phyloP scores from a whole-genome alignment of 2,329 filamentous ascomycete genomes.

The Aspergillus quadricinctus region DNA sequence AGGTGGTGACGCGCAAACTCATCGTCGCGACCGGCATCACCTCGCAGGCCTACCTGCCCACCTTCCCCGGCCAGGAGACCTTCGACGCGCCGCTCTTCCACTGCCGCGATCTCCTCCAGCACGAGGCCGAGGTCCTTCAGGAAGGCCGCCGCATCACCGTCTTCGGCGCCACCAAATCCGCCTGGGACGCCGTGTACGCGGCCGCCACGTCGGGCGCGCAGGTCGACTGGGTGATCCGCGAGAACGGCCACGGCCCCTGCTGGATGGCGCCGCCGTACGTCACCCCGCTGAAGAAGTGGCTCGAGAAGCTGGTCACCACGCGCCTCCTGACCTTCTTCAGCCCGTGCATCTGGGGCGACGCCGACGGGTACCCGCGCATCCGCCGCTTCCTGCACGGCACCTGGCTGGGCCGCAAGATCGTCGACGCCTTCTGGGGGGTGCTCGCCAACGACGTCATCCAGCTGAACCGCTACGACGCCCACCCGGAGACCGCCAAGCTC shows the following conservation, averaged over 20 bases:
- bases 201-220: slow-evolving; percentile 51
- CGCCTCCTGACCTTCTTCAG: slow-evolving; percentile 69
- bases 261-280: slow-evolving; percentile 51
- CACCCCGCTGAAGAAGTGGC: slow-evolving; percentile 62
- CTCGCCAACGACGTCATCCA: slow-evolving; percentile 47
- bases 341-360: slow-evolving; percentile 67
- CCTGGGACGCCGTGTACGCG: slow-evolving; percentile 59
- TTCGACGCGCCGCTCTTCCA: slow-evolving; percentile 58
- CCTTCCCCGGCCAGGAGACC: slow-evolving; percentile 45
- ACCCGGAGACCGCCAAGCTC: slow-evolving; percentile 43
- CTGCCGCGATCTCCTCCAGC: slow-evolving; percentile 47
- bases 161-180: slow-evolving; percentile 59
- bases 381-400: slow-evolving; percentile 50
- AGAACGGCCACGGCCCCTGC: slow-evolving; percentile 37
- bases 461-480: slow-evolving; percentile 43
- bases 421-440: slow-evolving; percentile 53
- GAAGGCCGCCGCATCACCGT: slow-evolving; percentile 41
- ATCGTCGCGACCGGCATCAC: slow-evolving; percentile 60
- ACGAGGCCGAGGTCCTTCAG: slow-evolving; percentile 28
- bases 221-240: slow-evolving; percentile 41
- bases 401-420: slow-evolving; percentile 45
- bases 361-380: slow-evolving; percentile 51
- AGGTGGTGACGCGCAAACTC: slow-evolving; percentile 42
- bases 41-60: slow-evolving; percentile 54
- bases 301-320: slow-evolving; percentile 64